Evolutionary conservation across 2,329 filamentous ascomycete genomes (phyloP).

Genomic region (Cryphonectria nitschkei): DNA sequence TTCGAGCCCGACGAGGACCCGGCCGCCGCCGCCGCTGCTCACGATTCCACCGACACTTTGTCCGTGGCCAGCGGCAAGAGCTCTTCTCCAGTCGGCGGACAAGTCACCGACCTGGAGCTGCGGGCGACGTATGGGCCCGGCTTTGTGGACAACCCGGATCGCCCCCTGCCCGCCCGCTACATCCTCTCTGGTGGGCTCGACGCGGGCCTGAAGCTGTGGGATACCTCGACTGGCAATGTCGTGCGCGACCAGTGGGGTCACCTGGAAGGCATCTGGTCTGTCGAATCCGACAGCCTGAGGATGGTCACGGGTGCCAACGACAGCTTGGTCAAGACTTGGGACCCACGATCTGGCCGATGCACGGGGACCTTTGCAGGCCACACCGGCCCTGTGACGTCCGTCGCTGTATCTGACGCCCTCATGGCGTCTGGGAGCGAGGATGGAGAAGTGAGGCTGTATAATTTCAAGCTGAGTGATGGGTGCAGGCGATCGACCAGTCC

Average conservation of each 20-base stretch:
- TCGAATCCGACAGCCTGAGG: slow-evolving; percentile 85
- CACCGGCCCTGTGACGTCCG: slow-evolving; percentile 87
- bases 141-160: slow-evolving; percentile 63
- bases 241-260: slow-evolving; percentile 95
- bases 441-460: slow-evolving; percentile 84
- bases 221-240: slow-evolving; percentile 79
- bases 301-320: slow-evolving; percentile 91
- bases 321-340: slow-evolving; percentile 94
- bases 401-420: slow-evolving; percentile 85
- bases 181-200: slow-evolving; percentile 94
- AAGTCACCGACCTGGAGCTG: slow-evolving; percentile 44
- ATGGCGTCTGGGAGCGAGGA: slow-evolving; percentile 95
- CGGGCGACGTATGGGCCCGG: slow-evolving; percentile 62
- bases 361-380: slow-evolving; percentile 93
- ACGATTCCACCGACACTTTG: slow-evolving; percentile 56
- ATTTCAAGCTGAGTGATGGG: slow-evolving; percentile 56
- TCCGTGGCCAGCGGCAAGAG: slow-evolving; percentile 55
- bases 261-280: slow-evolving; percentile 92
- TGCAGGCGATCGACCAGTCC: slow-evolving; percentile 29
- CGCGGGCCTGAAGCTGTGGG: slow-evolving; percentile 90
- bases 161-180: slow-evolving; percentile 80
- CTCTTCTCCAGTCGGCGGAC: slow-evolving; percentile 41
- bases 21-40: slow-evolving; percentile 45
- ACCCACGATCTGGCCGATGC: slow-evolving; percentile 86
- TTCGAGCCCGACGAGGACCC: slow-evolving; percentile 82